Percentiles rank a stretch among this genome's conserved stretches.
Evolutionary conservation across 2,329 filamentous ascomycete species (phyloP).

Genomic region (Aureobasidium namibiae): DNA sequence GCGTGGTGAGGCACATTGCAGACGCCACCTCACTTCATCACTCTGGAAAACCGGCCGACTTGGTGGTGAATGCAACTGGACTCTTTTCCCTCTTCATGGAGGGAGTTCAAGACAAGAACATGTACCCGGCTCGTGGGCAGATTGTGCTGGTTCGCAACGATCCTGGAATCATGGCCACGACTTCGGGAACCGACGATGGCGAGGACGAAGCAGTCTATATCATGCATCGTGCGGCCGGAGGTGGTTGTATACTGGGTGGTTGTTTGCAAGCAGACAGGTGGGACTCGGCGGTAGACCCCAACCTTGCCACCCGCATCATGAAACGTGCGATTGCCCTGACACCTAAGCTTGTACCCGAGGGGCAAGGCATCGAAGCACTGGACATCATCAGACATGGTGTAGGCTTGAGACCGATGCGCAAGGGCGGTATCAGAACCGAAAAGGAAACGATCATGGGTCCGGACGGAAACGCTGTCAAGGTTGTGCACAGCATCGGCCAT

Average conservation of each 20-base stretch:
- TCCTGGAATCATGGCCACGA: constrained; percentile 58
- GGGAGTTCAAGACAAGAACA: constrained; percentile 66
- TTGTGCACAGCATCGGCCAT: constrained; percentile 79
- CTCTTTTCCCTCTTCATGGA: constrained; percentile 67
- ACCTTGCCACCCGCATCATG: constrained; percentile 78
- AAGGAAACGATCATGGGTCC: constrained; percentile 54
- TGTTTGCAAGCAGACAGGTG: constrained; percentile 73
- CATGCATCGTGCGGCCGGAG: constrained; percentile 73
- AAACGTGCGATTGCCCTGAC: constrained; percentile 59
- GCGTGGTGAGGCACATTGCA: constrained; percentile 53
- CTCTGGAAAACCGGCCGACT: constrained; percentile 49
- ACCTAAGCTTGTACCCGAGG: constrained; percentile 52
- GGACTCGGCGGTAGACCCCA: constrained; percentile 71
- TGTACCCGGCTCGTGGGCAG: constrained; percentile 75
- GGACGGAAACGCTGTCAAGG: constrained; percentile 36
- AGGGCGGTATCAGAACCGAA: constrained; percentile 68
- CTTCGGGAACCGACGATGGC: constrained; percentile 66
- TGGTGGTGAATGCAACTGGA: constrained; percentile 81
- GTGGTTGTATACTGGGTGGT: constrained; percentile 80
- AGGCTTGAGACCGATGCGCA: constrained; percentile 67
- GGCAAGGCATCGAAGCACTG: constrained; percentile 63
- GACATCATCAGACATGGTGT: constrained; percentile 75
- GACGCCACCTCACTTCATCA: constrained; percentile 59
- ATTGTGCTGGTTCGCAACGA: constrained; percentile 77
- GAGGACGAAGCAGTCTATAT: constrained; percentile 66